Conservation (phyloP, 192 early-diverging fungal genomes). For the Mortierella claussenii region DNA sequence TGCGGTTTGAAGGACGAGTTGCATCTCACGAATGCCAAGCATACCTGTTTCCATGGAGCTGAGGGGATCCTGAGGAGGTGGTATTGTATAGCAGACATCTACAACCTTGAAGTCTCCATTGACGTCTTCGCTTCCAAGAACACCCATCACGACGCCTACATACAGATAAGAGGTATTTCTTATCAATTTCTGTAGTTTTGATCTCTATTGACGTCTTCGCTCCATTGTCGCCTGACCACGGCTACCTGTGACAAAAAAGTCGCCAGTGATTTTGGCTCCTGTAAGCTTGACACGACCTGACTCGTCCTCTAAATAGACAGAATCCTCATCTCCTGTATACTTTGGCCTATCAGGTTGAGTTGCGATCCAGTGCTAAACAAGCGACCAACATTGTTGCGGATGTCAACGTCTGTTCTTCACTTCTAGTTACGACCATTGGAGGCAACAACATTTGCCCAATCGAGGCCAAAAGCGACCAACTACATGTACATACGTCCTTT, state of each 20-base stretch:
- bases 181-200: too few relatives aligned
- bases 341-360: conserved; percentile 69
- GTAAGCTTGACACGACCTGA: conserved; percentile 86
- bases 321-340: conserved; percentile 74
- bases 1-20: too few relatives aligned
- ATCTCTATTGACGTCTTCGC: too few relatives aligned
- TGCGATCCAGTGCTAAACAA: conserved; percentile 69
- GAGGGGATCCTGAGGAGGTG: conserved; percentile 63
- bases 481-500: conserved; percentile 78
- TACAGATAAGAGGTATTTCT: too few relatives aligned
- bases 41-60: conserved; percentile 51
- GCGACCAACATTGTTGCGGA: too few relatives aligned
- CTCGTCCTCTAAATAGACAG: conserved; percentile 87
- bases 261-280: conserved; percentile 65
- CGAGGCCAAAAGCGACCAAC: too few relatives aligned
- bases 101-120: conserved; percentile 86
- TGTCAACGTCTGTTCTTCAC: too few relatives aligned
- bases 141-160: conserved; percentile 78
- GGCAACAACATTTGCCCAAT: too few relatives aligned
- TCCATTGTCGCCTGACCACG: too few relatives aligned
- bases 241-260: conserved; percentile 82
- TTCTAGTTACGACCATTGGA: too few relatives aligned
- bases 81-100: conserved; percentile 82
- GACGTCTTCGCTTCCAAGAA: conserved; percentile 81
- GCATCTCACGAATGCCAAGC: neutral